Conservation (phyloP, 78 protist species). For the Dictyostelium brefeldianum region DNA sequence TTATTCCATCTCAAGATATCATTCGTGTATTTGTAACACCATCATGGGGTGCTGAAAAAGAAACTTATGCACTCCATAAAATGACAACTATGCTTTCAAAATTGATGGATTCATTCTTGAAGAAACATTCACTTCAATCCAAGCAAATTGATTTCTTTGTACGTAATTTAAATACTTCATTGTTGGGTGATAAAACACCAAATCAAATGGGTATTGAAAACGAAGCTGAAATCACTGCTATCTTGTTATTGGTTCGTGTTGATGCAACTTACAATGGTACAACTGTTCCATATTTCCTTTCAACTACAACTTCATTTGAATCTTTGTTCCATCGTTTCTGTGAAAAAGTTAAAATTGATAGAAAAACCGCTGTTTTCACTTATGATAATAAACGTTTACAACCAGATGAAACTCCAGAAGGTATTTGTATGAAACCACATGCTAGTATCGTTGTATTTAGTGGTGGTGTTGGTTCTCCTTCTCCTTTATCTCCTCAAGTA, state of each 20-base stretch:
- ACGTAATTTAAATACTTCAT: not conserved
- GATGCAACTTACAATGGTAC: conserved; percentile 29
- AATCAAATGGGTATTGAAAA: conserved; percentile 26
- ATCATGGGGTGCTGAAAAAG: conserved; percentile 69
- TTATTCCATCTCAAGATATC: conserved; percentile 69
- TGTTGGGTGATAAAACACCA: conserved; percentile 23
- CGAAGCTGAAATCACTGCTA: conserved; percentile 34
- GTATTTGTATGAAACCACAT: conserved; percentile 48
- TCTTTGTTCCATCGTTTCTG: conserved; percentile 67
- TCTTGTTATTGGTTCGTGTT: conserved; percentile 8
- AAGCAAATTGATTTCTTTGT: conserved; percentile 39
- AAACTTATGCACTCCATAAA: conserved; percentile 74
- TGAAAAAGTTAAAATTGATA: conserved; percentile 23
- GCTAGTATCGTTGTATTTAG: conserved; percentile 12
- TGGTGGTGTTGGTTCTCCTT: not conserved
- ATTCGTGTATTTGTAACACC: conserved; percentile 49
- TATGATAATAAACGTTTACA: conserved; percentile 7
- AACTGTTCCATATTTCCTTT: conserved; percentile 52
- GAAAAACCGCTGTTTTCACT: not conserved
- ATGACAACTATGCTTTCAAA: conserved; percentile 47
- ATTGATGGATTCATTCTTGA: conserved; percentile 59
- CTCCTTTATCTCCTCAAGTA: too few relatives aligned
- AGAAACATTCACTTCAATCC: conserved; percentile 31
- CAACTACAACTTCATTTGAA: conserved; percentile 51
- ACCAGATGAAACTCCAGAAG: conserved; percentile 65